Evolutionary conservation across 306 rosid species (phyloP).

Genomic region (Clitoria ternatea): DNA sequence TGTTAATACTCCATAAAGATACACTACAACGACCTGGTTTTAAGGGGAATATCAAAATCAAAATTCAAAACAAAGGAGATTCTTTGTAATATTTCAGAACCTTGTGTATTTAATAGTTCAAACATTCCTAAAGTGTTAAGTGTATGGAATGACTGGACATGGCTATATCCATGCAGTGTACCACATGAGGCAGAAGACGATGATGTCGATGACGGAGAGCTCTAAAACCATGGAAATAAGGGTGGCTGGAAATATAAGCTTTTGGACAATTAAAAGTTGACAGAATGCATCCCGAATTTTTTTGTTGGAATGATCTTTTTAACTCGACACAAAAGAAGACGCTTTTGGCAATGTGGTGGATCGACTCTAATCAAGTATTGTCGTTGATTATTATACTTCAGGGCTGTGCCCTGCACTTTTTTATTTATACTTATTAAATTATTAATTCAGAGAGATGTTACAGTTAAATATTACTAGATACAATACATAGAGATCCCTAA

Average conservation of each 20-base stretch:
- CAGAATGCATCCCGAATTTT: conserved; percentile 5
- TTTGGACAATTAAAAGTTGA: not conserved
- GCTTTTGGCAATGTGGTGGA: not conserved
- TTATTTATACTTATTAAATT: not conserved
- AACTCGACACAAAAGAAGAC: not conserved
- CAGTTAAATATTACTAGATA: not conserved
- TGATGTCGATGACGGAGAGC: conserved; percentile 51
- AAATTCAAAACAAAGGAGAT: not conserved
- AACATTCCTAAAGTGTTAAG: not conserved
- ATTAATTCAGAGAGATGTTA: not conserved
- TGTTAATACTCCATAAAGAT: not conserved
- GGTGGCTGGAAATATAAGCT: conserved; percentile 13
- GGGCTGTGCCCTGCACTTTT: not conserved
- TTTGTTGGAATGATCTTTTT: not conserved
- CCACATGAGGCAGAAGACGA: conserved; percentile 21
- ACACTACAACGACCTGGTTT: not conserved
- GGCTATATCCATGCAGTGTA: conserved; percentile 39
- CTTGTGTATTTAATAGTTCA: not conserved
- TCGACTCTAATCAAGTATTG: conserved; percentile 1
- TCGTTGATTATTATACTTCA: conserved; percentile 3
- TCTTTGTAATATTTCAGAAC: conserved; percentile 1
- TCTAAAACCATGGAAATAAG: conserved; percentile 30
- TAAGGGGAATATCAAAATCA: not conserved
- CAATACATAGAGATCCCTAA: not conserved
- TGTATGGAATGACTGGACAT: conserved; percentile 1